phyloP scores from a whole-genome alignment of 2,329 filamentous ascomycete genomes.

The Stachybotrys elegans region DNA sequence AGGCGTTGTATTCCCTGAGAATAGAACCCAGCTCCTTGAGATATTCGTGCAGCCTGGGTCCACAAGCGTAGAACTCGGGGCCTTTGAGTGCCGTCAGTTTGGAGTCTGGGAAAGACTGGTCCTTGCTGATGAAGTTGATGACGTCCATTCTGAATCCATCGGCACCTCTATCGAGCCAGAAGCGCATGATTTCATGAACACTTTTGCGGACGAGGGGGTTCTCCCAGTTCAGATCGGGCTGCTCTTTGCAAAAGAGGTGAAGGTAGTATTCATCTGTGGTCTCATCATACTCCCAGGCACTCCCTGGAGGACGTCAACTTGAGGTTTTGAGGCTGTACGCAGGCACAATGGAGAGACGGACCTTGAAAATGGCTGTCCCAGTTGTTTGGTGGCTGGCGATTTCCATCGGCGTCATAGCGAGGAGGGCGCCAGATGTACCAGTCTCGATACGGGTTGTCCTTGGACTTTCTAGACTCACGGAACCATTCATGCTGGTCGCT shows the following conservation, averaged over 20 bases:
- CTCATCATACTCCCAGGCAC: slow-evolving; percentile 45
- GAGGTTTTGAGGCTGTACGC: not conserved
- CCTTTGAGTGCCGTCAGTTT: slow-evolving; percentile 24
- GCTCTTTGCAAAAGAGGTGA: slow-evolving; percentile 63
- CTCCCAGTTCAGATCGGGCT: slow-evolving; percentile 78
- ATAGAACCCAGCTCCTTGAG: slow-evolving; percentile 39
- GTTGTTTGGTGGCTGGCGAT: slow-evolving; percentile 57
- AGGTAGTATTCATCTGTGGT: slow-evolving; percentile 52
- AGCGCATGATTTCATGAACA: slow-evolving; percentile 64
- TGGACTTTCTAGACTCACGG: slow-evolving; percentile 47
- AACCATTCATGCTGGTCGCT: slow-evolving; percentile 54
- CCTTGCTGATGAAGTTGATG: slow-evolving; percentile 63
- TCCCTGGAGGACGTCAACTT: slow-evolving; percentile 21
- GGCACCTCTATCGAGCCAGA: slow-evolving; percentile 67
- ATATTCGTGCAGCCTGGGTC: slow-evolving; percentile 42
- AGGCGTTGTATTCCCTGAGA: slow-evolving; percentile 41
- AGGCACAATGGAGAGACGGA: slow-evolving; percentile 7
- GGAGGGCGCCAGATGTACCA: slow-evolving; percentile 65
- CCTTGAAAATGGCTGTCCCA: slow-evolving; percentile 40
- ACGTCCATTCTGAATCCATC: slow-evolving; percentile 64
- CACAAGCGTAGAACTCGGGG: slow-evolving; percentile 47
- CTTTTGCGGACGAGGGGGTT: slow-evolving; percentile 58
- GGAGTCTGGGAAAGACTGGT: slow-evolving; percentile 49
- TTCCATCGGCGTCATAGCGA: slow-evolving; percentile 50
- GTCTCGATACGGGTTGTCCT: slow-evolving; percentile 48